A percentile compares a stretch with the other conserved stretches of the same genome.
Conservation (phyloP, 148 eudicot species). For the Limonium bicolor region DNA sequence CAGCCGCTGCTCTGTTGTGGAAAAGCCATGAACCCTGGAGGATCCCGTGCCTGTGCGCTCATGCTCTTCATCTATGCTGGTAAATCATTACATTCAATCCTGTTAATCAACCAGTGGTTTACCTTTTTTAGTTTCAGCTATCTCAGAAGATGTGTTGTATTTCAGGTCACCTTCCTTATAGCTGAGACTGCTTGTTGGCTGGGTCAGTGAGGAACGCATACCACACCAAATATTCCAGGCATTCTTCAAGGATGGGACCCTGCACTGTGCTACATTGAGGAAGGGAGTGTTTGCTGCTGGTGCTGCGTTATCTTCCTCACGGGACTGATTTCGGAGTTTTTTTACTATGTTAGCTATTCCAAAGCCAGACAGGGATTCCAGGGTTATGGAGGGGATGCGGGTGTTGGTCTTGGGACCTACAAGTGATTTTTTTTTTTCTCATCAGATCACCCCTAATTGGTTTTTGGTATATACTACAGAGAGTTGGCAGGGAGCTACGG, state of each 20-base stretch:
- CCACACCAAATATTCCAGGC: constrained; percentile 44
- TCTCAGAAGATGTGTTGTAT: not conserved
- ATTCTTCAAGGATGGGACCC: constrained; percentile 27
- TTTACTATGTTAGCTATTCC: constrained; percentile 48
- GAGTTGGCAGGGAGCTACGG: too few species aligned
- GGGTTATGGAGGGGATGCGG: constrained; percentile 34
- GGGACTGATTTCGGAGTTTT: constrained; percentile 47
- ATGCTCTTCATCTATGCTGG: constrained; percentile 88
- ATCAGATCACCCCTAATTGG: too few species aligned
- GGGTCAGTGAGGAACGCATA: constrained; percentile 74
- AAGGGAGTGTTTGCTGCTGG: constrained; percentile 93
- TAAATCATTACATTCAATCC: constrained; percentile 6
- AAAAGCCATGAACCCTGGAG: constrained; percentile 53
- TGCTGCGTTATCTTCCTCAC: constrained; percentile 74
- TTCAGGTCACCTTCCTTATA: constrained; percentile 61
- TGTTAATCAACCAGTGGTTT: too few species aligned
- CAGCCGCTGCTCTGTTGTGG: constrained; percentile 83
- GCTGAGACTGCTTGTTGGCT: constrained; percentile 74
- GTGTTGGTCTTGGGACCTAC: constrained; percentile 30
- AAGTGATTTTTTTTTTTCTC: too few species aligned
- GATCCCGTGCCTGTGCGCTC: constrained; percentile 79
- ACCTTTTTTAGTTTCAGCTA: too few species aligned
- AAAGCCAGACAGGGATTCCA: constrained; percentile 29
- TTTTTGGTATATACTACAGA: too few species aligned
- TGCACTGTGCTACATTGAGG: constrained; percentile 67